Percentiles rank a stretch among this genome's conserved stretches.
phyloP scores from a whole-genome alignment of 2,329 filamentous ascomycete species.

The Neobulgaria alba region DNA sequence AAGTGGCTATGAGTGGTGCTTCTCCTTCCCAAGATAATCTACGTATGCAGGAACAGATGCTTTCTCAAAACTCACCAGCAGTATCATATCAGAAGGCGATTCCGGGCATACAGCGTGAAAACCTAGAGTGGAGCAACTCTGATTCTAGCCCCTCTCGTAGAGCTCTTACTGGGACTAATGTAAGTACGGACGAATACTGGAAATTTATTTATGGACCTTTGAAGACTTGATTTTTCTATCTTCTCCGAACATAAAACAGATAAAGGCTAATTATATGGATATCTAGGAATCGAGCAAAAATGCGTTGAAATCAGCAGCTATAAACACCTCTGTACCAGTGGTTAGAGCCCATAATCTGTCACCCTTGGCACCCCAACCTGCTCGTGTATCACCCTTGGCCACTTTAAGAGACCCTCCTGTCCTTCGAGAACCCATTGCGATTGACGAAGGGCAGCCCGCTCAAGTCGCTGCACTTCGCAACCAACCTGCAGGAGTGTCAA shows the following conservation, averaged over 20 bases:
- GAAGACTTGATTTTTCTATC: too few relatives aligned
- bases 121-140: conserved; percentile 5
- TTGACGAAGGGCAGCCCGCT: conserved; percentile 33
- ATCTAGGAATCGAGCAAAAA: too few relatives aligned
- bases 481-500: conserved; percentile 34
- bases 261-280: too few relatives aligned
- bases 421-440: conserved; percentile 18
- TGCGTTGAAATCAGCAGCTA: too few relatives aligned
- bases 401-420: conserved; percentile 32
- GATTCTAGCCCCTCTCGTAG: conserved; percentile 9
- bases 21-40: conserved; percentile 26
- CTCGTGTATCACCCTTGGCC: conserved; percentile 55
- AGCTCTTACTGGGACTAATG: background rate
- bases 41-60: conserved; percentile 14
- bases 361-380: conserved; percentile 66
- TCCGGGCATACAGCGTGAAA: background rate
- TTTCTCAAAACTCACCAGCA: background rate
- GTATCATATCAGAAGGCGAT: background rate
- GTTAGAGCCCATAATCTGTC: conserved; percentile 66
- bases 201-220: too few relatives aligned
- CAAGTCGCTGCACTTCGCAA: conserved; percentile 51
- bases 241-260: too few relatives aligned
- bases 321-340: conserved; percentile 53
- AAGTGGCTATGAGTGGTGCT: conserved; percentile 21
- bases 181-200: background rate